phyloP scores from a whole-genome alignment of 1,284 basidiomycete species.

The Fomitopsis betulina region DNA sequence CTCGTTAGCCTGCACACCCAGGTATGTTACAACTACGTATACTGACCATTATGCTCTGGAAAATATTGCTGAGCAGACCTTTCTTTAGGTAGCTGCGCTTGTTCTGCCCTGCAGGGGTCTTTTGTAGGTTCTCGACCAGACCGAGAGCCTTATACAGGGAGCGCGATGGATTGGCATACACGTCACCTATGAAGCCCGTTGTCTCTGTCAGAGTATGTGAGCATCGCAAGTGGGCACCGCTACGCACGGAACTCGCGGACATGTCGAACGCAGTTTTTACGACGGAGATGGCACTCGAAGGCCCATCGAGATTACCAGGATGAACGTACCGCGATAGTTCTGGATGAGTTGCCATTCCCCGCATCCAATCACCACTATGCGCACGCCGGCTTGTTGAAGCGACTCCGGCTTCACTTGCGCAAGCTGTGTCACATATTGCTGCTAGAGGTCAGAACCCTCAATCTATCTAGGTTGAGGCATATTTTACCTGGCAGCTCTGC shows the following conservation, averaged over 20 bases:
- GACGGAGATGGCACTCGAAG: background rate
- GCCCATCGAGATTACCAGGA: background rate
- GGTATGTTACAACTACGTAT: background rate
- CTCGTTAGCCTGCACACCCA: background rate
- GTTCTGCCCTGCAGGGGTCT: slow-evolving; percentile 41
- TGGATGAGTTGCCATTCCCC: slow-evolving; percentile 54
- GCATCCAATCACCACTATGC: slow-evolving; percentile 57
- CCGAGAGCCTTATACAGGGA: slow-evolving; percentile 48
- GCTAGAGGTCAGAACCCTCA: slow-evolving; percentile 2
- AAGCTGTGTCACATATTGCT: slow-evolving; percentile 54
- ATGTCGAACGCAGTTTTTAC: background rate
- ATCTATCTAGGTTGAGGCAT: background rate
- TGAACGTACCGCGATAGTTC: slow-evolving; percentile 43
- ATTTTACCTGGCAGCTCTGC: slow-evolving; percentile 36
- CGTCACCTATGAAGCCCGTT: slow-evolving; percentile 41
- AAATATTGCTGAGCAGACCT: slow-evolving; percentile 27
- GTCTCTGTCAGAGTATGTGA: slow-evolving; percentile 30
- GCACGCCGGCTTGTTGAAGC: slow-evolving; percentile 37
- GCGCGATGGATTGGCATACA: slow-evolving; percentile 58
- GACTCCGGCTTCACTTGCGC: slow-evolving; percentile 38
- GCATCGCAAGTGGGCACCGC: background rate
- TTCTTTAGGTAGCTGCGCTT: slow-evolving; percentile 42
- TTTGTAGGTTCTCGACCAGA: slow-evolving; percentile 41
- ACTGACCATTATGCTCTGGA: slow-evolving; percentile 46
- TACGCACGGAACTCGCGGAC: background rate